phyloP scores from a whole-genome alignment of 1,284 basidiomycete species.

The Ustilago shanxiensis region DNA sequence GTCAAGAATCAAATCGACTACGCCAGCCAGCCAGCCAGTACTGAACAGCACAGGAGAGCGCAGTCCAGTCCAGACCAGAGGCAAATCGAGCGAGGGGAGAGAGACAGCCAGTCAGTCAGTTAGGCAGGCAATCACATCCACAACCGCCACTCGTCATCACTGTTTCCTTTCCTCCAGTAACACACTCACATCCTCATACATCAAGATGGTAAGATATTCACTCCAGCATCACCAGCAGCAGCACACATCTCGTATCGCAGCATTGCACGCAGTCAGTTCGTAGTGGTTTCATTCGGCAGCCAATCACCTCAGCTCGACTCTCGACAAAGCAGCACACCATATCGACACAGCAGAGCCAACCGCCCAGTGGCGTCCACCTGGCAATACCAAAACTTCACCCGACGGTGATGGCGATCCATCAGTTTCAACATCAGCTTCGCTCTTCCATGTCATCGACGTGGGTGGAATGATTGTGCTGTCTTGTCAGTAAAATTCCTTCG shows the following conservation, averaged over 20 bases:
- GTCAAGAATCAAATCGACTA: background rate
- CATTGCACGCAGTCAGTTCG: background rate
- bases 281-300: background rate
- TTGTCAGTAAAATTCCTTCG: too few species aligned
- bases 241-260: background rate
- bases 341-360: background rate
- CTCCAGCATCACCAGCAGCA: constrained; percentile 15
- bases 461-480: too few species aligned
- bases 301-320: background rate
- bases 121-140: constrained; percentile 12
- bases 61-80: too few species aligned
- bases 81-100: too few species aligned
- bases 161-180: constrained; percentile 39
- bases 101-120: constrained; percentile 14
- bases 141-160: constrained; percentile 38
- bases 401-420: background rate
- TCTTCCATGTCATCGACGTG: too few species aligned
- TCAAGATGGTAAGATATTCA: constrained; percentile 53
- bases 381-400: background rate
- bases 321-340: background rate
- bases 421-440: background rate
- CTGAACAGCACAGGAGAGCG: background rate
- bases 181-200: constrained; percentile 50
- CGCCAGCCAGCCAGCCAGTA: background rate
- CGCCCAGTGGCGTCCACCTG: background rate